A percentile compares a stretch with the other conserved stretches of the same genome.
Conservation (phyloP, 2,329 filamentous ascomycete genomes). For the Aureobasidium sp. region DNA sequence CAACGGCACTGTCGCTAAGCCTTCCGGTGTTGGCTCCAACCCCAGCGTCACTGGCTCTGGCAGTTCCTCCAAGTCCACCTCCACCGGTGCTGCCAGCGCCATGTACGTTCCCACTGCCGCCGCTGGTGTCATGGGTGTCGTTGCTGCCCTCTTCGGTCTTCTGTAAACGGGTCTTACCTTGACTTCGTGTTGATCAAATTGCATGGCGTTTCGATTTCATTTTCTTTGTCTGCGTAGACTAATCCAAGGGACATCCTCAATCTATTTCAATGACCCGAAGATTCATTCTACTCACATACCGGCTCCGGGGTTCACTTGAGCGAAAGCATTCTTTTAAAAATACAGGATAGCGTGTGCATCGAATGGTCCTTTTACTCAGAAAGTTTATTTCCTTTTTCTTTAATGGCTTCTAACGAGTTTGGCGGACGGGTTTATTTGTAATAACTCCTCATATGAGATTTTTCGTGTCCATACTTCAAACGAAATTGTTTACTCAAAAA, state of each 20-base stretch:
- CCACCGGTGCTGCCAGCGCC: constrained; percentile 32
- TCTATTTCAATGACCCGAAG: constrained; percentile 10
- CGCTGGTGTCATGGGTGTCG: constrained; percentile 40
- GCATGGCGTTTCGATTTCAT: constrained; percentile 31
- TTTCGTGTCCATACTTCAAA: constrained; percentile 11
- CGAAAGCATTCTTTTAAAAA: constrained; percentile 14
- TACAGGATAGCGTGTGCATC: constrained; percentile 17
- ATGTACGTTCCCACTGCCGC: constrained; percentile 35
- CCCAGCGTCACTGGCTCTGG: constrained; percentile 30
- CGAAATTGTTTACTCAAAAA: neutral
- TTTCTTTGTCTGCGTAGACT: constrained; percentile 36
- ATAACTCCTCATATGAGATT: constrained; percentile 15
- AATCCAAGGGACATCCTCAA: constrained; percentile 24
- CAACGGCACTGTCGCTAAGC: constrained; percentile 32
- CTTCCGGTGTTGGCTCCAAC: constrained; percentile 31
- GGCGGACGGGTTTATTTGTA: constrained; percentile 14
- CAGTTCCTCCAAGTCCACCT: constrained; percentile 18
- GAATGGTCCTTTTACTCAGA: constrained; percentile 9
- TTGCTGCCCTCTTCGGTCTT: constrained; percentile 41
- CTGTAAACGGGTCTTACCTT: constrained; percentile 32
- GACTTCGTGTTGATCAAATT: constrained; percentile 18
- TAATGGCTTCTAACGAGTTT: constrained; percentile 16
- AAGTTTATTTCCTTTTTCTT: constrained; percentile 11
- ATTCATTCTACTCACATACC: constrained; percentile 3
- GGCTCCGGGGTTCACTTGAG: neutral